Evolutionary conservation across 805 yeast species (phyloP).

Genomic region (Kodamaea lidongshanica): DNA sequence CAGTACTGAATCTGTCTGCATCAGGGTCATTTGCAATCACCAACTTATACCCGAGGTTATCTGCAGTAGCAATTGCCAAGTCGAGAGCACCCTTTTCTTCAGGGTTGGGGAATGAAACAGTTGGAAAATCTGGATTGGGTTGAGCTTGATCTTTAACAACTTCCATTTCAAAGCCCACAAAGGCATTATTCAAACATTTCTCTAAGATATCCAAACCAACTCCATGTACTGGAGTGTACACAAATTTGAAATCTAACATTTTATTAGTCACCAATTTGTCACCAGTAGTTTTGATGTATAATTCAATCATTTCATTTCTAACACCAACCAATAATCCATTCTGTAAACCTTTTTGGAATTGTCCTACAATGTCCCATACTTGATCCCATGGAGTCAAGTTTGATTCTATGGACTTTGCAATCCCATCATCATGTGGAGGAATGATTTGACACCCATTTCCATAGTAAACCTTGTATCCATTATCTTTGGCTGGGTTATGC

Average conservation of each 20-base stretch:
- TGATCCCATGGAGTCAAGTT: constrained; percentile 56
- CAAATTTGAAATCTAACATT: constrained; percentile 40
- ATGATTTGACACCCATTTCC: constrained; percentile 92
- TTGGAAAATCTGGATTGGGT: constrained; percentile 83
- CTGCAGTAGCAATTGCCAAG: constrained; percentile 60
- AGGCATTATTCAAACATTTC: constrained; percentile 28
- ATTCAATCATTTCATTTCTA: constrained; percentile 35
- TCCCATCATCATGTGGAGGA: constrained; percentile 78
- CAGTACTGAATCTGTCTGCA: constrained; percentile 89
- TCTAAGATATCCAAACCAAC: constrained; percentile 68
- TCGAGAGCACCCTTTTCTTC: constrained; percentile 91
- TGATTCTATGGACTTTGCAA: constrained; percentile 55
- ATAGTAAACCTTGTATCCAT: constrained; percentile 94
- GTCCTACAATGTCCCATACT: constrained; percentile 43
- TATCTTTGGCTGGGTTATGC: constrained; percentile 79
- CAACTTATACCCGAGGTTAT: constrained; percentile 39
- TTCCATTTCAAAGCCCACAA: constrained; percentile 29
- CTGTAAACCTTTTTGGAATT: constrained; percentile 23
- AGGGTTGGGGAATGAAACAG: constrained; percentile 90
- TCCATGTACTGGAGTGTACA: constrained; percentile 95
- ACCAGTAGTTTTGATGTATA: constrained; percentile 32
- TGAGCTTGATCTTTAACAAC: constrained; percentile 57
- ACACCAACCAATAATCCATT: constrained; percentile 31
- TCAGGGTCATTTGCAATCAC: constrained; percentile 95
- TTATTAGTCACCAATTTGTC: constrained; percentile 25